Evolutionary conservation across 331 rosid genomes (phyloP).

Genomic region (Quercus tomentella): DNA sequence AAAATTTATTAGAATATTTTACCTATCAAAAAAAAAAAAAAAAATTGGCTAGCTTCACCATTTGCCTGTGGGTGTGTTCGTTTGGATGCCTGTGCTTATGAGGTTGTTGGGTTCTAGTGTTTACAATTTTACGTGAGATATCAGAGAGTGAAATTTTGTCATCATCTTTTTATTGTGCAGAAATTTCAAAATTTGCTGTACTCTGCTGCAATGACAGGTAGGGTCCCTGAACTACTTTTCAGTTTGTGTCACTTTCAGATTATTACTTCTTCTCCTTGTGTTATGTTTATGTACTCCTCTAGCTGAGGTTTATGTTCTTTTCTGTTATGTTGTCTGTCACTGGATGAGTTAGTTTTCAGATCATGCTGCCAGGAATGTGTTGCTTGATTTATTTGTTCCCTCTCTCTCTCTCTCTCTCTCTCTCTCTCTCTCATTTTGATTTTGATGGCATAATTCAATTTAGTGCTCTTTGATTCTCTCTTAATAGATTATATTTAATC

Average conservation of each 20-base stretch:
- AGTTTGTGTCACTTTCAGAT: not conserved
- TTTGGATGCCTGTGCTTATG: not conserved
- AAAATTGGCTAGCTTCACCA: not conserved
- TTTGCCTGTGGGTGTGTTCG: not conserved
- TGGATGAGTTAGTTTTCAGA: not conserved
- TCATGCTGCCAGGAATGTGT: not conserved
- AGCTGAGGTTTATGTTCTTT: not conserved
- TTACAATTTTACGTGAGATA: not conserved
- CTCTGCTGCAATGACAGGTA: constrained; percentile 72
- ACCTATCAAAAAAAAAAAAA: not conserved
- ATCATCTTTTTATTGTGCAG: constrained; percentile 50
- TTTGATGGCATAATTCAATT: not conserved
- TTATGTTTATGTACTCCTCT: not conserved
- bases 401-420: no score
- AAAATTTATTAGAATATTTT: not conserved
- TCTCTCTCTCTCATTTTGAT: not conserved
- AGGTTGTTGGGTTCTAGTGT: not conserved
- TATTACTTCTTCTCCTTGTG: not conserved
- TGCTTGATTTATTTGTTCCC: not conserved
- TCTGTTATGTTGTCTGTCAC: not conserved
- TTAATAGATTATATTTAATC: not conserved
- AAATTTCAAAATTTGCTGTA: constrained; percentile 54
- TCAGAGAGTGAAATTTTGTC: constrained; percentile 21
- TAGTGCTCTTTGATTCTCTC: not conserved
- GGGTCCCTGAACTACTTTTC: constrained; percentile 11